Evolutionary conservation across 2,329 filamentous ascomycete genomes (phyloP), one percentile per base, ranked within the genome.

Genomic region (Beauveria pseudobassiana): DNA sequence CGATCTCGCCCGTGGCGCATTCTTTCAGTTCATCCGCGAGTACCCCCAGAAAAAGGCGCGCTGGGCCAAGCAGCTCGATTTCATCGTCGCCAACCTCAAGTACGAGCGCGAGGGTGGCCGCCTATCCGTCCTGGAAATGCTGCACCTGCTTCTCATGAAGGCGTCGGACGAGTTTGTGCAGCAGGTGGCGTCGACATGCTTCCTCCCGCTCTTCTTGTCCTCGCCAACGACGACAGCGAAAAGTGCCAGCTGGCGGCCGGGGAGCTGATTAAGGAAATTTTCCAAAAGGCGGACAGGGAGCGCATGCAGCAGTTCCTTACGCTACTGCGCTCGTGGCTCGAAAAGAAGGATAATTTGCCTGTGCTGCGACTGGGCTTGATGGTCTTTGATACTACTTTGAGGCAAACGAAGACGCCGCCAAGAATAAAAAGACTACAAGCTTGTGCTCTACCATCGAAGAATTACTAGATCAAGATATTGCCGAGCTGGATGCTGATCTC

Each of bases 1-100:
- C 58, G 91, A 97, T 72, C 80, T 96, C 43, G 93, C 93, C 16
- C 84, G 95, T 62, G 91, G 91, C 22, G 89, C 91, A 16, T 99
- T 96, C 74, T 89, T 96, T 73, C 91, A 97, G 67, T 99, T 99
- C 76, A 78, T 99, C 61, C 86, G 93, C 66, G 92, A 97, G 59
- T 99, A 97, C 70, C 93, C 95, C 0, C 95, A 98, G 72, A 91
- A 89, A 69, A 93, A 92, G 74, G 89, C 87, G 65, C 84, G 95
- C 16, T 96, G 95, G 87, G 83, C 85, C 45, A 96, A 96, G 72
- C 93, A 98, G 71, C 82, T 97, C 56, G 86, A 83, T 61, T 99
- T 98, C 71, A 81, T 99, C 54, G 84, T 96, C 55, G 90, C 90
- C 68, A 99, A 99, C 70, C 79, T 99, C 65, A 88, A 93, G 63